Base-by-base conservation (phyloP, 257 asterid species). In the Solanum lignicaule region DNA sequence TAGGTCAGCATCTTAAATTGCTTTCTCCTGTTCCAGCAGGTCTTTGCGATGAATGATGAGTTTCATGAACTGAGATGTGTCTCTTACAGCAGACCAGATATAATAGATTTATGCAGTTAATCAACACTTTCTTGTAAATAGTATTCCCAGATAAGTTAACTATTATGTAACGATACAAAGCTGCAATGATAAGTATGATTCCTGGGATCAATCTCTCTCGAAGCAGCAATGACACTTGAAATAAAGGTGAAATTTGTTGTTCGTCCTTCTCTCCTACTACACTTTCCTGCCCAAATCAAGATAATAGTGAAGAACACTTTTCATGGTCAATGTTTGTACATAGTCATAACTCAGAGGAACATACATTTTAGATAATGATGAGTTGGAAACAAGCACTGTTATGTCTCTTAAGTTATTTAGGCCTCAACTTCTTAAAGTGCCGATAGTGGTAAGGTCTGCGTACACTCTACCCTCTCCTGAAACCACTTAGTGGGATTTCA, bases 1-100 rank as follows among this genome's bases (percentile, higher is more conserved):
- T 95, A 89, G 93, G 87, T 87, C 92, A 88, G 84, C 95, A 94
- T 88, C 93, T 95, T 89, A 90, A 90, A 87, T 91, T 88, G 87
- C 82, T 88, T 41, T 88, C 87, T 87, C 85, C 62, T 89, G 83
- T 88, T 69, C 91, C 92, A 46, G 23, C 18, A 27, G 88, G 31
- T 23, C 76, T 65, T 48, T 89, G 88, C 3, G 83, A 86, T 73
- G 83, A 86, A 86, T 75, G 82, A 27, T 43, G 48, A 86, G 41
- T 52, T 43, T 29, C 69, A 48, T 82, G 69, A 46, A 82, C 68
- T 29, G 41, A 46, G 69, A 82, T 18, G 12, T 4, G 41, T 46
- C 68, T 81, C 85, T 46, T 81, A 18, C 66, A 29, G 5, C 20
- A 4, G 29, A 46, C 85, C 85, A 82, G 43, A 29, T 48, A 48